Conservation (phyloP, 140 eudicot genomes). For the Oenanthe javanica region DNA sequence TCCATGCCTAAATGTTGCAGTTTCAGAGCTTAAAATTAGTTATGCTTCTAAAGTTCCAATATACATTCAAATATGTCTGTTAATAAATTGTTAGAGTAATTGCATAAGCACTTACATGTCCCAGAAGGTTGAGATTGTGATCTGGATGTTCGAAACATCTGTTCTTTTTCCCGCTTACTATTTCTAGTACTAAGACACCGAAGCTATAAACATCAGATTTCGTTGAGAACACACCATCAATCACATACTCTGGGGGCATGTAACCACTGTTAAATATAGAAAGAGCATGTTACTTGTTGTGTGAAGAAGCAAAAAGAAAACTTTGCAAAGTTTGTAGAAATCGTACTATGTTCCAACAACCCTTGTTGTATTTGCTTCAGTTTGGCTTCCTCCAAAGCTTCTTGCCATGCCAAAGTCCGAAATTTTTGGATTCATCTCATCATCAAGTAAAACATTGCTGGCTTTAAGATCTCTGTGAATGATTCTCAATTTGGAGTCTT, state of each 20-base stretch:
- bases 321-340: not conserved
- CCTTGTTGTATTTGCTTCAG: conserved; percentile 35
- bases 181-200: not conserved
- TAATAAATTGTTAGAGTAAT: not conserved
- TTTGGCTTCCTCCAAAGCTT: conserved; percentile 34
- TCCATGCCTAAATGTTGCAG: conserved; percentile 3
- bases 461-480: conserved; percentile 3
- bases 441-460: conserved; percentile 7
- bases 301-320: not conserved
- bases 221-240: not conserved
- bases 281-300: not conserved
- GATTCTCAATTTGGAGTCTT: conserved; percentile 9
- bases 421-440: conserved; percentile 3
- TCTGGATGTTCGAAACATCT: conserved; percentile 9
- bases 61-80: not conserved
- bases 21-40: not conserved
- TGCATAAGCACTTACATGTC: not conserved
- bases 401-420: conserved; percentile 15
- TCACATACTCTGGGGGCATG: conserved; percentile 46
- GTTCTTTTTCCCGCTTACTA: not conserved
- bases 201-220: conserved; percentile 8
- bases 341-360: conserved; percentile 48
- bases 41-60: not conserved
- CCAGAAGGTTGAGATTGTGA: conserved; percentile 3
- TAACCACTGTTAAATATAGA: conserved; percentile 23